Base-by-base conservation (phyloP, 805 yeast genomes). In the Candida michaelii region DNA sequence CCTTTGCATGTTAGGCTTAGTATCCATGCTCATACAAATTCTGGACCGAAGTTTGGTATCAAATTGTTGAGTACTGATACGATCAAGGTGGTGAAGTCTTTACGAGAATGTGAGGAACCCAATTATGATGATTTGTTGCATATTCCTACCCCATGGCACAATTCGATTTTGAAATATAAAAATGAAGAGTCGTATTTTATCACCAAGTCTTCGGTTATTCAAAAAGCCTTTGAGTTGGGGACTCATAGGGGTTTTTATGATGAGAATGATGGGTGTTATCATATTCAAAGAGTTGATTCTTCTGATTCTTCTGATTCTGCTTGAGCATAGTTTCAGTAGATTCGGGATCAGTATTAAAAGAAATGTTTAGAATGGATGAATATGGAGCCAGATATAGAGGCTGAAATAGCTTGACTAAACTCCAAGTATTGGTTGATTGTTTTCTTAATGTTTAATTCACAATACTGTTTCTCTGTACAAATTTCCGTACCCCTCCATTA, bases 91-190 rank as follows among this genome's bases (percentile, higher is more conserved):
- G 71, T 78, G 13, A 68, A 62, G 38, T 63, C 73, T n/a, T 56
- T 79, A 25, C 74, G 73, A 38, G 65, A 64, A 36, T 60, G 59
- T 38, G 52, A 51, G 21, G 52, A 52, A 25, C 82, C 79, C 2
- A 53, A 53, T 19, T 71, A 63, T 52, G 79, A 74, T 33, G 83
- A 77, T 49, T 61, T 76, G 48, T 66, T 80, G 44, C 85, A 80
- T 55, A 78, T 80, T 44, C 84, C 85, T 38, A 79, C 84, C 0
- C 84, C 85, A 36, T 80, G 84, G 84, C 85, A 79, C 57, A 80
- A 80, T 50, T 63, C 77, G 40, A 70, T 79, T 11, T 73, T 76
- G 18, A 62, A 64, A 39, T 56, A 73, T 41, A 42, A 32, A 11
- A 67, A 65, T 36, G 71, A 68, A 24, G 57, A 58, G 27, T 55